phyloP scores from a whole-genome alignment of 305 asterid species.

The Solanum hybrid region DNA sequence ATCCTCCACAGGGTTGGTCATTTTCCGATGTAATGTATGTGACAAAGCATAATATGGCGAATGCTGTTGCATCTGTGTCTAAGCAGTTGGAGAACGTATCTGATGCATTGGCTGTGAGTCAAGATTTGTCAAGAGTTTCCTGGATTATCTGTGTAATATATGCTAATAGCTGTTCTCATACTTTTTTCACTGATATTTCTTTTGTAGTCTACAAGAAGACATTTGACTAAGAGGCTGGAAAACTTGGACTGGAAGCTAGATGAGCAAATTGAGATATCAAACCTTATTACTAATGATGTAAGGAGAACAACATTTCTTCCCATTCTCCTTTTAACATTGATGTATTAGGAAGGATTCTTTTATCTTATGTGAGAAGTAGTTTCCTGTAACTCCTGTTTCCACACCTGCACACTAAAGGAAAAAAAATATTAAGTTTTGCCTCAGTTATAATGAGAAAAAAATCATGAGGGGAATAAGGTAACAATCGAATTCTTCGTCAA shows the following conservation, averaged over 20 bases:
- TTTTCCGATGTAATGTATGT: constrained; percentile 74
- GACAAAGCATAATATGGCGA: constrained; percentile 73
- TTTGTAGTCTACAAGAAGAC: constrained; percentile 63
- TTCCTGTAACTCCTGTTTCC: not conserved
- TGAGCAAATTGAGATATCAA: constrained; percentile 60
- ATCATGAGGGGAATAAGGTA: not conserved
- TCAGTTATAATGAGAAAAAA: not conserved
- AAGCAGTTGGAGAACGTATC: constrained; percentile 69
- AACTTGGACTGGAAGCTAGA: constrained; percentile 70
- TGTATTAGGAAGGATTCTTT: not conserved
- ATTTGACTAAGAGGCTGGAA: constrained; percentile 62
- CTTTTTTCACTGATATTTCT: constrained; percentile 2
- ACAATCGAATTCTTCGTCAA: not conserved
- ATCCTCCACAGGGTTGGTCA: constrained; percentile 51
- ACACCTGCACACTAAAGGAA: not conserved
- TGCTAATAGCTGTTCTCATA: not conserved
- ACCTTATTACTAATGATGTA: constrained; percentile 58
- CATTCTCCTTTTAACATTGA: not conserved
- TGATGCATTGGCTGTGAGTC: constrained; percentile 66
- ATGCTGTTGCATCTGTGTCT: constrained; percentile 69
- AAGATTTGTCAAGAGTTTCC: constrained; percentile 1
- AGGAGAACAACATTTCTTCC: constrained; percentile 8
- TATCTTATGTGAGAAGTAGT: not conserved
- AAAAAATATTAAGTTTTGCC: not conserved
- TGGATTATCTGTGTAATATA: not conserved